Evolutionary conservation across 805 yeast genomes (phyloP), one percentile per base, ranked within the genome.

Genomic region (Vanderwaltozyma polyspora): DNA sequence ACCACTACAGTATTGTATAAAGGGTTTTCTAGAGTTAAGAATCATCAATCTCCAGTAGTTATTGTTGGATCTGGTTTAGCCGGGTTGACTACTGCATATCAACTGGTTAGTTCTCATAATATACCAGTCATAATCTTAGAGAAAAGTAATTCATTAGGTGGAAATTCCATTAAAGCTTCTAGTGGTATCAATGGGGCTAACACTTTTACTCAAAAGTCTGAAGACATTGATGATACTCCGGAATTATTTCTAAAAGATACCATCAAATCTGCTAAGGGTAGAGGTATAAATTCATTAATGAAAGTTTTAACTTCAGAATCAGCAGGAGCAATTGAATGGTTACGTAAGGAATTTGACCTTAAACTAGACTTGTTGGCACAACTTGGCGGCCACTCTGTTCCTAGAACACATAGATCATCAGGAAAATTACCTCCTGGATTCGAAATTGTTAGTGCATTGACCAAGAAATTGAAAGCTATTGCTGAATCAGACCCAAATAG

Each of bases 371-470:
- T 76, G 12, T 79, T 83, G 10, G 70, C 83, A n/a, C 71, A 82
- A 45, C 57, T 83, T 28, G 94, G 94, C 19, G 94, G 94, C 3
- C 93, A 83, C 51, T 76, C 86, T 1, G 73, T 67, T 32, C 76
- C 84, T 15, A 66, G 94, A 54, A 83, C 94, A 1, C 94, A 83
- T 53, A 68, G 93, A 45, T 87, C 93, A 1, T 68, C 72, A 6
- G 65, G 66, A 1, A 64, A 62, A 10, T 49, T 70, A 13, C 77
- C 79, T 11, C 80, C 80, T 4, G 80, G 80, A 0, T 70, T 65
- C 52, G 77, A 72, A 29, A 71, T 74, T 13, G 61, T 74, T 1
- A 64, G 70, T 5, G 60, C 68, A 4, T 49, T 73, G 32, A 57
- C 63, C 28, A 60, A 61, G 28, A 52, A 51, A 22, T 40, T 72